Base-by-base conservation (phyloP, 202 grass and related monocot genomes). In the Carex sylvatica region DNA sequence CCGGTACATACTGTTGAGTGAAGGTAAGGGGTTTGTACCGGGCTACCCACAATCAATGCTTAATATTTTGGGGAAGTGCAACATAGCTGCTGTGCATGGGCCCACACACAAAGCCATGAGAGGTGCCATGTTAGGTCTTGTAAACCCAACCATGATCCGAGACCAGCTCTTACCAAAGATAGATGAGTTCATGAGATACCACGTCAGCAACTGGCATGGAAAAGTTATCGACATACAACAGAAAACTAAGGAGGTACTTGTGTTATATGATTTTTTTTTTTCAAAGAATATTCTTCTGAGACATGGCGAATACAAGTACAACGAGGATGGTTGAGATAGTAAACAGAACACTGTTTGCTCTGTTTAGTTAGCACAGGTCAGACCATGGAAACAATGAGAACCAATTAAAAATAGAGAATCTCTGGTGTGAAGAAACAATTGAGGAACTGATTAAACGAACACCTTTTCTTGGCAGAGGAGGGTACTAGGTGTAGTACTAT, bases 1-100 rank as follows among this genome's bases (percentile, higher is more conserved):
- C 75, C 88, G 92, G 8, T 88, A 78, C 55, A 83, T 88, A 62
- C 85, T 98, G 20, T 74, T 83, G 38, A 88, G 89, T 75, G 90
- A 98, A 7, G 75, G 90, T 20, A 78, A 84, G 3, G 91, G 94
- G 49, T 87, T 94, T 64, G 61, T 98, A 70, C 95, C 95, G 10
- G 95, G 95, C 3, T 98, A 98, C 76, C 92, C 92, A 58, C 87
- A 98, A 86, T 94, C 95, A 9, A 98, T 98, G 95, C 74, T 90
- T 2, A 86, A 94, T 61, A 88, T 98, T 70, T 83, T 98, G 11
- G 95, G 95, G 1, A 82, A 72, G 51, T 87, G 85, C 82, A 94
- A 94, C 85, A 93, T 98, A 79, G 92, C 92, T 78, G 90, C 95
- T 31, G 88, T 94, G 46, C 88, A 98, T 40, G 95, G 95, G 0